Evolutionary conservation across 768 basidiomycete species (phyloP).

Genomic region (Mycena vitilis): DNA sequence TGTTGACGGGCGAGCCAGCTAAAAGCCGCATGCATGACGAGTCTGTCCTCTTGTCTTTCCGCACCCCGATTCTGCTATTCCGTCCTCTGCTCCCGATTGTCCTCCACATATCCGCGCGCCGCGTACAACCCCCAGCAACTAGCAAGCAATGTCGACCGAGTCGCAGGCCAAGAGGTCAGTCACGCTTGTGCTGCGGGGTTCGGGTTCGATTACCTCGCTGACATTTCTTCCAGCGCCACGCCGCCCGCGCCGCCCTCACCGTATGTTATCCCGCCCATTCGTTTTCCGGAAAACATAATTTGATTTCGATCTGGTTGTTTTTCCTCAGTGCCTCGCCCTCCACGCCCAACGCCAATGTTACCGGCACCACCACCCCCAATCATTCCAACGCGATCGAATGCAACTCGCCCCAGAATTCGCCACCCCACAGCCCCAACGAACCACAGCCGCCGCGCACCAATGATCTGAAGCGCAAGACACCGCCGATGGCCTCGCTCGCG

Average conservation of each 20-base stretch:
- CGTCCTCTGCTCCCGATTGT: not conserved
- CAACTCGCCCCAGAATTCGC: not conserved
- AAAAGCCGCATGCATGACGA: conserved; percentile 30
- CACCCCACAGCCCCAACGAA: not conserved
- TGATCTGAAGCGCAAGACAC: conserved; percentile 32
- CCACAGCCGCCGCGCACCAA: not conserved
- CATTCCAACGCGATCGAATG: not conserved
- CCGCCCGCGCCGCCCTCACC: conserved; percentile 21
- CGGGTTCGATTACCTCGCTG: conserved; percentile 20
- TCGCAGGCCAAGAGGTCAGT: conserved; percentile 8
- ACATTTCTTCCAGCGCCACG: conserved; percentile 24
- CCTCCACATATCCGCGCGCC: not conserved
- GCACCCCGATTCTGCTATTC: conserved; percentile 14
- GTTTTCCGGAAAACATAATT: conserved; percentile 19
- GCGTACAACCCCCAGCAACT: too few species aligned
- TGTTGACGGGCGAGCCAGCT: conserved; percentile 29
- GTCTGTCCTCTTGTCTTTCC: not conserved
- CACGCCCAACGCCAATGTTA: not conserved
- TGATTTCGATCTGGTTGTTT: not conserved
- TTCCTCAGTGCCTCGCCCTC: not conserved
- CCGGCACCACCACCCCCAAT: not conserved
- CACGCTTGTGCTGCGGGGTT: not conserved
- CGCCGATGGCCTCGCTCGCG: conserved; percentile 9
- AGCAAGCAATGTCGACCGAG: conserved; percentile 8
- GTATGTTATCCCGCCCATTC: conserved; percentile 23